Percentiles rank a stretch among this genome's conserved stretches.
These are phyloP conservation scores for Malassezia nana DNA, from an alignment of 1,284 basidiomycete genomes.

Conservation along the genomic window DNA sequence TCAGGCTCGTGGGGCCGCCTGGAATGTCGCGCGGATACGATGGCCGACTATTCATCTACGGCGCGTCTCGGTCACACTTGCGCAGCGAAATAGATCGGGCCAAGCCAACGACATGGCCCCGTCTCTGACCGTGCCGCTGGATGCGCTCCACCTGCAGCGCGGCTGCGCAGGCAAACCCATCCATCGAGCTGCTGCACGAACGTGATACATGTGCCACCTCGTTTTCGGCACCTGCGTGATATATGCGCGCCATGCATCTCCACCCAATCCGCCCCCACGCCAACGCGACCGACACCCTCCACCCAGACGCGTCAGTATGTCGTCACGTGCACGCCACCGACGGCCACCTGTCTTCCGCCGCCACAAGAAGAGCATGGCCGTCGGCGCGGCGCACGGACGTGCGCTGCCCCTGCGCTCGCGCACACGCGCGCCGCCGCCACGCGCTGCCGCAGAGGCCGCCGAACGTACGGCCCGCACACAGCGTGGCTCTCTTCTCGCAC, in stretches of 20 bases:
- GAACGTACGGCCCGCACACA: conserved; percentile 6
- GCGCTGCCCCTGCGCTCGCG: conserved; percentile 8
- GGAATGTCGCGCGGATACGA: not conserved
- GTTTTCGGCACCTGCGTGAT: not conserved
- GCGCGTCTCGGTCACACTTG: not conserved
- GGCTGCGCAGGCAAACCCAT: not conserved
- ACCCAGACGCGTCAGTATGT: not conserved
- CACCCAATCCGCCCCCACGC: not conserved
- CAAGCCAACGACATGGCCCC: not conserved
- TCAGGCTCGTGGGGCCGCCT: not conserved
- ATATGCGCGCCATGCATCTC: not conserved
- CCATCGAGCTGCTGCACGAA: not conserved
- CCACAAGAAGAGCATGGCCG: not conserved
- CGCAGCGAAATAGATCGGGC: not conserved
- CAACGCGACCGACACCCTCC: not conserved
- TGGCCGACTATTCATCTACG: not conserved
- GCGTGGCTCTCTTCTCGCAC: not conserved
- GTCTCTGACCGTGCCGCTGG: not conserved
- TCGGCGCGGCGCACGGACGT: conserved; percentile 2
- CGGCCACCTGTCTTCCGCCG: too few species aligned
- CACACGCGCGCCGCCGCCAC: conserved; percentile 13
- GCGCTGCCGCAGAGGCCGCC: not conserved
- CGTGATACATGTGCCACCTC: not conserved
- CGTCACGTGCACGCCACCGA: not conserved
- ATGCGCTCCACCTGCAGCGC: not conserved